Evolutionary conservation across 1,139 yeast genomes (phyloP), one percentile per base, ranked within the genome.

Genomic region (Pichia sp.): DNA sequence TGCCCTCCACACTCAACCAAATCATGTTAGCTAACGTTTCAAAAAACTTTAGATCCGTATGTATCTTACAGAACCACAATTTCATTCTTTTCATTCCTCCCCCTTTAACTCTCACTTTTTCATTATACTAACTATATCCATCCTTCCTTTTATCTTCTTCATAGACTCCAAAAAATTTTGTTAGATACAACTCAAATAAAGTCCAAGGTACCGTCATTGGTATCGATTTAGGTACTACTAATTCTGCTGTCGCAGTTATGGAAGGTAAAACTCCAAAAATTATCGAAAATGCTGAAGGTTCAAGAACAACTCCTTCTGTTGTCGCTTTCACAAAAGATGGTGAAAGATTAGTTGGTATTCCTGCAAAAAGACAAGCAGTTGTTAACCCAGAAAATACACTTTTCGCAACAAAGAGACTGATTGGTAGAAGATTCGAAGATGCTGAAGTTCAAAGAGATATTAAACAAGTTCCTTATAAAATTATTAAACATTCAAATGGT

Each of bases 301-400:
- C 96, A 45, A 84, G 98, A 72, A 91, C 98, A 51, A 91, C 98
- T 38, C 98, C 98, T 35, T 91, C 98, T 36, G 94, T 91, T 41
- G 98, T 91, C 56, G 98, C 97, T 46, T 89, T 91, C 80, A 86
- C 96, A 65, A 88, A 87, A 69, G 96, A 88, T 51, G 88, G 88
- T 54, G 96, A 89, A 71, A 80, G 95, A 68, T 72, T 91, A 54
- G 98, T 91, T 54, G 98, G 98, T 76, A 88, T 87, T 50, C 95
- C 96, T 60, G 98, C 98, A 60, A 91, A 89, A 77, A 87, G 97
- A 70, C 98, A 91, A 71, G 97, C 97, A 48, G 96, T 89, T 51
- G 95, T 91, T 55, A 91, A 91, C 80, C 96, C 97, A 44, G 96
- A 87, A 68, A 91, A 91, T 76, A 91, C 98, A 48, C 73, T 91